phyloP scores from a whole-genome alignment of 495 filamentous ascomycete genomes.

The Cercophora scortea region DNA sequence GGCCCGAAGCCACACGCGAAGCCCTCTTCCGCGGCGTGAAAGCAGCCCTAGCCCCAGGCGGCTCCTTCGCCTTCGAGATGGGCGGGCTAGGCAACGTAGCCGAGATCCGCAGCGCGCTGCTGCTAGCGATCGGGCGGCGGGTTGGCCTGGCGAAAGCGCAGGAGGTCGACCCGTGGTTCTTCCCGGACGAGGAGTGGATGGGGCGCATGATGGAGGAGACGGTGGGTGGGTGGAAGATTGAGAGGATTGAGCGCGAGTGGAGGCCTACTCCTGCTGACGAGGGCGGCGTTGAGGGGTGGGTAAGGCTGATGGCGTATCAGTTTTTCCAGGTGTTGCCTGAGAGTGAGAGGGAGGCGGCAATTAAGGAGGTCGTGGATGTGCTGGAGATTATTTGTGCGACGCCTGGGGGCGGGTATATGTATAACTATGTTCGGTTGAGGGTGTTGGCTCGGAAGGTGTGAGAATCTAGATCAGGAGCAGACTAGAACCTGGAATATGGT shows the following conservation, averaged over 20 bases:
- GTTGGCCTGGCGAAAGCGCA: conserved; percentile 39
- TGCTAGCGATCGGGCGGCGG: conserved; percentile 44
- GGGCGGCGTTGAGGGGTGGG: conserved; percentile 65
- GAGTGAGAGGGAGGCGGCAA: conserved; percentile 41
- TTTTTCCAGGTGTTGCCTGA: conserved; percentile 45
- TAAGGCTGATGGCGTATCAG: conserved; percentile 54
- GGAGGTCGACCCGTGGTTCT: conserved; percentile 62
- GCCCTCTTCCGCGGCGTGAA: conserved; percentile 40
- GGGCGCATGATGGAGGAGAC: conserved; percentile 44
- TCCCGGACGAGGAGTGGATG: conserved; percentile 52
- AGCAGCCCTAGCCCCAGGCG: conserved; percentile 46
- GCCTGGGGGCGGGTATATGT: conserved; percentile 49
- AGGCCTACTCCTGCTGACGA: conserved; percentile 48
- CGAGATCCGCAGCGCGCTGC: conserved; percentile 54
- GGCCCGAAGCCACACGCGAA: conserved; percentile 16
- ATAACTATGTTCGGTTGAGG: conserved; percentile 68
- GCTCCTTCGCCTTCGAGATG: conserved; percentile 63
- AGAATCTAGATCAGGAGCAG: background rate
- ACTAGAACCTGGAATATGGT: too few species aligned
- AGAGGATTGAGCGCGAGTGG: conserved; percentile 55
- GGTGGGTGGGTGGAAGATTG: conserved; percentile 51
- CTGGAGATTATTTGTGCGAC: conserved; percentile 46
- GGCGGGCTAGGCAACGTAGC: conserved; percentile 64
- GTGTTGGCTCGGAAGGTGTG: conserved; percentile 48
- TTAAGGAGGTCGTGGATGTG: conserved; percentile 50